Base-by-base conservation (phyloP, 2,329 filamentous ascomycete genomes). In the Fusarium sp. region DNA sequence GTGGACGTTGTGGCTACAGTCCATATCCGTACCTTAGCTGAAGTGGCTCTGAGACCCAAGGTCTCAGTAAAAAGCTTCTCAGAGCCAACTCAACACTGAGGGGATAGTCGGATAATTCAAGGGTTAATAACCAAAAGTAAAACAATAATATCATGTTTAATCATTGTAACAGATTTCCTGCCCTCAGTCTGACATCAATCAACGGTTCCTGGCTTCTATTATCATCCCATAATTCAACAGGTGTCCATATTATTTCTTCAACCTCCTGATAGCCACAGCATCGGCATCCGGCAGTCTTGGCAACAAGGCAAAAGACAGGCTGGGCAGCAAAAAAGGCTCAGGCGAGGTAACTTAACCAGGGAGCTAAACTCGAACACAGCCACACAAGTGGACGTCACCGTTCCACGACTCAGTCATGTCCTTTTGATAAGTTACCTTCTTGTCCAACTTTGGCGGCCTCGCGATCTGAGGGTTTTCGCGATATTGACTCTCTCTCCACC, bases 341-440 rank as follows among this genome's bases (percentile, higher is more conserved):
- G 49, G 49, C 29, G 16, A 35, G 33, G 28, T 33, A 53, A 57
- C 46, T 49, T 44, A 37, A 50, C 29, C 62, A 62, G 35, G 39
- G n/a, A 39, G 54, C 35, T 49, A 31, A 58, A 60, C 44, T 60
- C 60, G 39, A 43, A 67, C 71, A 73, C 71, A 74, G 72, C 72
- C 72, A 74, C 72, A 63, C 68, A 72, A 75, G 73, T 63, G 60
- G 73, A 78, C 77, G 77, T 79, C 77, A 79, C 77, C 73, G 68
- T 68, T 57, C 49, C 39, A 69, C 59, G 57, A 63, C 47, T 63
- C 56, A 62, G 57, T 68, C 61, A 61, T 46, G 47, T 41, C 59
- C 57, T 63, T 63, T 71, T 71, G 68, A 68, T 46, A 63, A 64
- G 42, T 49, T 73, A 62, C 66, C 71, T 62, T 69, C 24, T 71